Percentiles rank a stretch among this genome's conserved stretches.
phyloP scores from a whole-genome alignment of 2,329 filamentous ascomycete genomes.

The Aspergillus versicolor region DNA sequence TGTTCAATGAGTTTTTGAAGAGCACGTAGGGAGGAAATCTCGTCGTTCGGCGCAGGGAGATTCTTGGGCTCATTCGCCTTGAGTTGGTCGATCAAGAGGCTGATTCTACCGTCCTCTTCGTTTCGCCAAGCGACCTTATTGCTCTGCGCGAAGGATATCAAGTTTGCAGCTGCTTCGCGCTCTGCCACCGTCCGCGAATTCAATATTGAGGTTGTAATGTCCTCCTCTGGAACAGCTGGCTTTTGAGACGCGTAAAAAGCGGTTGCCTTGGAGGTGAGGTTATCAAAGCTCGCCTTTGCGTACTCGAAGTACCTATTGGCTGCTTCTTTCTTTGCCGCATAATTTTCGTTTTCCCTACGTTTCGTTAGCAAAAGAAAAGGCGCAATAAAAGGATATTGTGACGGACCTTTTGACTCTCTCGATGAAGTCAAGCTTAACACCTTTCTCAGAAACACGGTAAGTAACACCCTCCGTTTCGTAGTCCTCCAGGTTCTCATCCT shows the following conservation, averaged over 20 bases:
- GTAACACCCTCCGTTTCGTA: constrained; percentile 62
- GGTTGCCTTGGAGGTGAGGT: constrained; percentile 24
- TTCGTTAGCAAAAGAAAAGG: constrained; percentile 10
- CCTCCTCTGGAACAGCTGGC: constrained; percentile 16
- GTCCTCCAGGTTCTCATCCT: constrained; percentile 57
- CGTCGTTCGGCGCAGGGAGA: constrained; percentile 26
- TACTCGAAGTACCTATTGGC: constrained; percentile 26
- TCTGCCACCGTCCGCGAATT: constrained; percentile 29
- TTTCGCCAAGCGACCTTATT: constrained; percentile 11
- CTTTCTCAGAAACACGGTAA: constrained; percentile 63
- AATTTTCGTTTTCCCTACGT: constrained; percentile 22
- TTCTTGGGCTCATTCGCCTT: constrained; percentile 26
- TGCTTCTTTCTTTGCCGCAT: constrained; percentile 19
- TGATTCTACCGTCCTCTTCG: constrained; percentile 21
- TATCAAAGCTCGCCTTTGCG: constrained; percentile 24
- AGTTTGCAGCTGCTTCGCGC: constrained; percentile 32
- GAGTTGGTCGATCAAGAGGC: constrained; percentile 33
- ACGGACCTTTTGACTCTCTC: constrained; percentile 53
- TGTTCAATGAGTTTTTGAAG: constrained; percentile 32
- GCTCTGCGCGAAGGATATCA: constrained; percentile 29
- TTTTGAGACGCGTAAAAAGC: constrained; percentile 29
- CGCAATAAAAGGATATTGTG: background rate
- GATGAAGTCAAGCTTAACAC: constrained; percentile 72
- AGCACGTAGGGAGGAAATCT: constrained; percentile 30
- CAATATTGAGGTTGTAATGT: constrained; percentile 21